These are phyloP conservation scores for Lagenidium sp. DNA, from an alignment of 352 stramenopile genomes.

Conservation along the genomic window DNA sequence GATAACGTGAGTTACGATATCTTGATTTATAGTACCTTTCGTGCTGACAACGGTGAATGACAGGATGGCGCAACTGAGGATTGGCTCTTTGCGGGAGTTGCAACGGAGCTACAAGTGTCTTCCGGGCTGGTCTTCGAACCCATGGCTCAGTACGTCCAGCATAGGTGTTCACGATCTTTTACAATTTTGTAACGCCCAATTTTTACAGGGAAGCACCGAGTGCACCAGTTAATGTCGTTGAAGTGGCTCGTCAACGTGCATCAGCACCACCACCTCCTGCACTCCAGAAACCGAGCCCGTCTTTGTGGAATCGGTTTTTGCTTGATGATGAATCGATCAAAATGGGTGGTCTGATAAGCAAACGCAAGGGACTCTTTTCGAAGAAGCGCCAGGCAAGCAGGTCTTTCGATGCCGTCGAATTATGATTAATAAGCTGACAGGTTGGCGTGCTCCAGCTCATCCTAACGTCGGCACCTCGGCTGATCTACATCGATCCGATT, in stretches of 20 bases:
- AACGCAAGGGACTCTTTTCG: conserved; percentile 83
- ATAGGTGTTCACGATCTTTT: too few relatives aligned
- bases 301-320: conserved; percentile 80
- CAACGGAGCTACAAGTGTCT: conserved; percentile 80
- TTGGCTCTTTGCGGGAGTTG: conserved; percentile 82
- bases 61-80: conserved; percentile 83
- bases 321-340: conserved; percentile 85
- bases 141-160: conserved; percentile 17
- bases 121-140: conserved; percentile 68
- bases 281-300: conserved; percentile 63
- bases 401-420: too few relatives aligned
- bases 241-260: conserved; percentile 72
- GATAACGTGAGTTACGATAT: conserved; percentile 37
- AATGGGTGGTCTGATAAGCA: conserved; percentile 80
- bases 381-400: conserved; percentile 77
- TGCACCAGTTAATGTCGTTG: conserved; percentile 52
- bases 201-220: conserved; percentile 17
- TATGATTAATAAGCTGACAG: too few relatives aligned
- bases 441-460: too few relatives aligned
- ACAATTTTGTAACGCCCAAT: conserved; percentile 2
- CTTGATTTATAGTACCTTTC: neutral
- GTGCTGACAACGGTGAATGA: neutral
- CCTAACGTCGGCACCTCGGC: conserved; percentile 71
- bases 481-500: conserved; percentile 89
- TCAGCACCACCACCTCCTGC: conserved; percentile 39